These are phyloP conservation scores for Gillenia trifoliata DNA, from an alignment of 306 rosid species.

Conservation along the genomic window DNA sequence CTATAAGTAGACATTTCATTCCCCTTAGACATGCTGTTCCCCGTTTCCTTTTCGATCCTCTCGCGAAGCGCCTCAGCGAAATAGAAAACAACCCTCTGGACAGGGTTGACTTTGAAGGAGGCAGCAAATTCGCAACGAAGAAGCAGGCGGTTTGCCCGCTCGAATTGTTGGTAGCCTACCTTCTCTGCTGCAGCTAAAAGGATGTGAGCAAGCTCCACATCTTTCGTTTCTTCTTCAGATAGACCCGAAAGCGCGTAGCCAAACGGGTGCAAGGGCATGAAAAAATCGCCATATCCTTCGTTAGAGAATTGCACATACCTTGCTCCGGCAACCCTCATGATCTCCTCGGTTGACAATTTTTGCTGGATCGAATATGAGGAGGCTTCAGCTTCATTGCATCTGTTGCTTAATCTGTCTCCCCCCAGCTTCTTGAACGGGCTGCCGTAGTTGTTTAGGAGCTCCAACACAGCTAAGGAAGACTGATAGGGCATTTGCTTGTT, in stretches of 20 bases:
- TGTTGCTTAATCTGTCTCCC: slow-evolving; percentile 9
- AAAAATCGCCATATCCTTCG: slow-evolving; percentile 34
- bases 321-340: slow-evolving; percentile 64
- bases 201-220: slow-evolving; percentile 63
- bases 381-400: neutral
- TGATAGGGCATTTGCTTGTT: slow-evolving; percentile 16
- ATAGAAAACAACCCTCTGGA: slow-evolving; percentile 46
- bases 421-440: slow-evolving; percentile 39
- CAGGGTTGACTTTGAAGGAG: slow-evolving; percentile 26
- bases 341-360: slow-evolving; percentile 57
- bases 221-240: slow-evolving; percentile 50
- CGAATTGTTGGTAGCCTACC: slow-evolving; percentile 53
- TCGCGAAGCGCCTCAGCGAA: slow-evolving; percentile 56
- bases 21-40: slow-evolving; percentile 15
- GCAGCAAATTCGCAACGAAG: slow-evolving; percentile 46
- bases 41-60: slow-evolving; percentile 49
- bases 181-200: slow-evolving; percentile 71
- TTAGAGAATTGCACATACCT: slow-evolving; percentile 55
- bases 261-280: slow-evolving; percentile 46
- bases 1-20: neutral
- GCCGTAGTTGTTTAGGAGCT: slow-evolving; percentile 46
- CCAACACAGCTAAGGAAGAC: slow-evolving; percentile 40
- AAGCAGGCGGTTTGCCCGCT: slow-evolving; percentile 56
- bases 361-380: slow-evolving; percentile 1
- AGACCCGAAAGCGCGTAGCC: slow-evolving; percentile 40